Conservation (phyloP, 805 yeast genomes). For the Ogataea angusta region DNA sequence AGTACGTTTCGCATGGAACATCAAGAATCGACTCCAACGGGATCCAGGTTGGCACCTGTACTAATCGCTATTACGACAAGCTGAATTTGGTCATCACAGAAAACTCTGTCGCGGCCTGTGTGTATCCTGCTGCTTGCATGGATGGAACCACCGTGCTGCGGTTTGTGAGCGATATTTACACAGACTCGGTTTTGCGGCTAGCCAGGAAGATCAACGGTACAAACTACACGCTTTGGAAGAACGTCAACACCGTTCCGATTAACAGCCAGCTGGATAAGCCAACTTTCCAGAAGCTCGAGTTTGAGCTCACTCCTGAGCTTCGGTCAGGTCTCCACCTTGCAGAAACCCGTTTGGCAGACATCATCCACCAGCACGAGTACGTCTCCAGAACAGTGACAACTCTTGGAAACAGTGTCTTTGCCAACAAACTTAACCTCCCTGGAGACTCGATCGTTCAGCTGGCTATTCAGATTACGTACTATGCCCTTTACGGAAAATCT, state of each 20-base stretch:
- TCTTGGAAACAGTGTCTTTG: slow-evolving; percentile 34
- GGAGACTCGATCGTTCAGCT: slow-evolving; percentile 52
- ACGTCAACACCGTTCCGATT: slow-evolving; percentile 36
- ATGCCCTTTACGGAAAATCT: slow-evolving; percentile 52
- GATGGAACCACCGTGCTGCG: slow-evolving; percentile 57
- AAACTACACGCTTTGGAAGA: slow-evolving; percentile 52
- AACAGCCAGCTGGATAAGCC: slow-evolving; percentile 37
- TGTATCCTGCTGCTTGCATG: slow-evolving; percentile 57
- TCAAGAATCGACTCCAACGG: slow-evolving; percentile 43
- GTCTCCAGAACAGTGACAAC: slow-evolving; percentile 33
- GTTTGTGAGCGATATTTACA: slow-evolving; percentile 54
- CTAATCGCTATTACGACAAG: slow-evolving; percentile 59
- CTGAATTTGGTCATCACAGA: slow-evolving; percentile 50
- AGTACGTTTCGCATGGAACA: slow-evolving; percentile 51
- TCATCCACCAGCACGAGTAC: slow-evolving; percentile 56
- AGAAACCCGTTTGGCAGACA: slow-evolving; percentile 56
- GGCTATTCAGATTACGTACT: slow-evolving; percentile 50
- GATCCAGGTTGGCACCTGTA: slow-evolving; percentile 54
- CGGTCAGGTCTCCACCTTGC: slow-evolving; percentile 49
- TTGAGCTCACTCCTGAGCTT: slow-evolving; percentile 45
- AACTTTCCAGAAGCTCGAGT: slow-evolving; percentile 27
- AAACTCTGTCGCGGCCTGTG: slow-evolving; percentile 57
- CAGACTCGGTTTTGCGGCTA: slow-evolving; percentile 53
- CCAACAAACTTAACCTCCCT: slow-evolving; percentile 40
- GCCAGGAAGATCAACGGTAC: slow-evolving; percentile 57